Evolutionary conservation across 192 early-diverging fungal genomes (phyloP).

Genomic region (Coemansia sp.): DNA sequence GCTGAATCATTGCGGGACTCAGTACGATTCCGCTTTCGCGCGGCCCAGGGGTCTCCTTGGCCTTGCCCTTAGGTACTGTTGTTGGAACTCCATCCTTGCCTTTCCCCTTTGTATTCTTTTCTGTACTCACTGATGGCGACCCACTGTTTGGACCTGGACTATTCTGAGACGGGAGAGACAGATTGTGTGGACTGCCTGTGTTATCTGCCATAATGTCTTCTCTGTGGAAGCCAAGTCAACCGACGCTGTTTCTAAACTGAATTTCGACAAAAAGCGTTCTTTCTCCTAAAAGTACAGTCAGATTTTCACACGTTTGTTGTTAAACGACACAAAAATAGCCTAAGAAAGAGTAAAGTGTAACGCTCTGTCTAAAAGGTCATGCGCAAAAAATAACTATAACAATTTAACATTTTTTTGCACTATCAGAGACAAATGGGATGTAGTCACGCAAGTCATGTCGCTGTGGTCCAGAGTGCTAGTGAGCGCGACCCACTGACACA

Average conservation of each 20-base stretch:
- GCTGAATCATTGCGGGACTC: conserved; percentile 48
- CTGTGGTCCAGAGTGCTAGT: conserved; percentile 33
- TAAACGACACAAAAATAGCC: background rate
- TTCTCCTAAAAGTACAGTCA: background rate
- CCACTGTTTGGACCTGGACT: conserved; percentile 8
- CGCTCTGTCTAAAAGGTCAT: background rate
- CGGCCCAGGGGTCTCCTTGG: conserved; percentile 19
- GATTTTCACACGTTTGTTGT: background rate
- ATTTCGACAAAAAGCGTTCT: background rate
- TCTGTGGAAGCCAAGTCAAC: background rate
- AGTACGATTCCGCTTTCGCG: conserved; percentile 38
- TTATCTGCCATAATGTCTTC: conserved; percentile 6
- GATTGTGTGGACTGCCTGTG: conserved; percentile 7
- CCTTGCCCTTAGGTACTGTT: conserved; percentile 12
- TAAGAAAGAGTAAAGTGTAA: background rate
- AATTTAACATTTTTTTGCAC: background rate
- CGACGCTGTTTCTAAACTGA: background rate
- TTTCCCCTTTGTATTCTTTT: conserved; percentile 18
- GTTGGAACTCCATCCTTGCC: conserved; percentile 7
- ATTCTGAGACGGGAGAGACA: conserved; percentile 4
- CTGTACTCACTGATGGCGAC: background rate
- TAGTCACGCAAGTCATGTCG: background rate
- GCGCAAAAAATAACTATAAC: background rate
- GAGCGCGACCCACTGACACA: conserved; percentile 35
- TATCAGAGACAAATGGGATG: background rate